Evolutionary conservation across 306 rosid genomes (phyloP).

Genomic region (Cicer pinnatifidum): DNA sequence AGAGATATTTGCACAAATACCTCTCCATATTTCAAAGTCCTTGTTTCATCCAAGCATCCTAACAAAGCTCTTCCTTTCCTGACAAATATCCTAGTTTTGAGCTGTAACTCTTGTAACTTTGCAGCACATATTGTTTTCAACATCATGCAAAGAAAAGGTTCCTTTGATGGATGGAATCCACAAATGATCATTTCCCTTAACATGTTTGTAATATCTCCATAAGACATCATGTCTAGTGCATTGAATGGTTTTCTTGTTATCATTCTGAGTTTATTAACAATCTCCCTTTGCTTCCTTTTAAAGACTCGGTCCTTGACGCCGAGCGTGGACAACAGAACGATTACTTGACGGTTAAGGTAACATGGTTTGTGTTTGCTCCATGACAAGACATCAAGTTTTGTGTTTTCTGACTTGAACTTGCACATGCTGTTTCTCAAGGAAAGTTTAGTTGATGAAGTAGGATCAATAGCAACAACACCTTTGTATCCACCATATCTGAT

Average conservation of each 20-base stretch:
- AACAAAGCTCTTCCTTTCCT: conserved; percentile 79
- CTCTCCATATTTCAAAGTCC: conserved; percentile 73
- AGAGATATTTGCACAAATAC: conserved; percentile 60
- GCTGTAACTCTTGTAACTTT: conserved; percentile 68
- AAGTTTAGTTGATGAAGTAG: conserved; percentile 63
- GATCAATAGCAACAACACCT: conserved; percentile 92
- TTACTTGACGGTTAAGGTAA: conserved; percentile 62
- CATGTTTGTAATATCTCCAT: conserved; percentile 65
- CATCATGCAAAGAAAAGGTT: conserved; percentile 86
- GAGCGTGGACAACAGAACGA: conserved; percentile 70
- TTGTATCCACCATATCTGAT: conserved; percentile 87
- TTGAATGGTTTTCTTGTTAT: conserved; percentile 59
- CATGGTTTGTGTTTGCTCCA: conserved; percentile 71
- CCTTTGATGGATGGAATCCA: conserved; percentile 59
- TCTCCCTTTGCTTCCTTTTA: conserved; percentile 58
- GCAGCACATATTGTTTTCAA: conserved; percentile 72
- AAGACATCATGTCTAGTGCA: conserved; percentile 74
- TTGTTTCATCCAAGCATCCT: conserved; percentile 90
- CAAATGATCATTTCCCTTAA: conserved; percentile 61
- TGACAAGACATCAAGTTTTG: conserved; percentile 72
- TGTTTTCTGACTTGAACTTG: conserved; percentile 66
- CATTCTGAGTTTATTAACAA: conserved; percentile 56
- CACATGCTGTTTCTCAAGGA: conserved; percentile 80
- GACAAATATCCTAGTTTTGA: conserved; percentile 67
- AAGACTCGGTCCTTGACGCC: conserved; percentile 61